A percentile compares a stretch with the other conserved stretches of the same genome.
phyloP scores from a whole-genome alignment of 2,329 filamentous ascomycete genomes.

The Verticillium albo-atrum region DNA sequence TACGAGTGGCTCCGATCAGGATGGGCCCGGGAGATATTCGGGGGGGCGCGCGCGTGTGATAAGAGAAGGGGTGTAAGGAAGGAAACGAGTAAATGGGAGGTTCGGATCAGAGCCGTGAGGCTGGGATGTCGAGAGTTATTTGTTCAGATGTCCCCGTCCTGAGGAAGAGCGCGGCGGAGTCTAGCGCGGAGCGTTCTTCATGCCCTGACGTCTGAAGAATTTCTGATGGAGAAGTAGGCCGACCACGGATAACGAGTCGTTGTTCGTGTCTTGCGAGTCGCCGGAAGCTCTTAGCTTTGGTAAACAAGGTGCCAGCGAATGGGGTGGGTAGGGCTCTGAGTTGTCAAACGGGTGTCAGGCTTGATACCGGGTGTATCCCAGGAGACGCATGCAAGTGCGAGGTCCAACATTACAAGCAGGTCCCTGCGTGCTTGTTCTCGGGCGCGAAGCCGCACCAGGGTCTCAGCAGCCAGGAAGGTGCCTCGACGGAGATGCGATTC shows the following conservation, averaged over 20 bases:
- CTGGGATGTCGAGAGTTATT: not conserved
- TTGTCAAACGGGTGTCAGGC: constrained; percentile 31
- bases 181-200: not conserved
- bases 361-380: constrained; percentile 36
- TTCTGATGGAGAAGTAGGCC: constrained; percentile 6
- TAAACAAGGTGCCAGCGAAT: constrained; percentile 15
- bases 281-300: constrained; percentile 13
- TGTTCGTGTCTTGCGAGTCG: constrained; percentile 12
- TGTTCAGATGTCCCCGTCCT: not conserved
- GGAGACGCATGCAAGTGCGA: constrained; percentile 27
- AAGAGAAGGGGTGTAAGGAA: constrained; percentile 6
- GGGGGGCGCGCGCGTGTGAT: not conserved
- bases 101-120: not conserved
- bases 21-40: not conserved
- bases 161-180: not conserved
- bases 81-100: not conserved
- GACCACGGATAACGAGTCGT: constrained; percentile 13
- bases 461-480: constrained; percentile 21
- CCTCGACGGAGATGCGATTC: constrained; percentile 13
- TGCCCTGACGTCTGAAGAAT: not conserved
- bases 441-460: constrained; percentile 36
- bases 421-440: constrained; percentile 33
- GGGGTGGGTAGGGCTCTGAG: constrained; percentile 26
- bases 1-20: not conserved
- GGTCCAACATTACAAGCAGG: constrained; percentile 34